Base-by-base conservation (phyloP, 2,329 filamentous ascomycete genomes). In the Pseudogymnoascus sp. region DNA sequence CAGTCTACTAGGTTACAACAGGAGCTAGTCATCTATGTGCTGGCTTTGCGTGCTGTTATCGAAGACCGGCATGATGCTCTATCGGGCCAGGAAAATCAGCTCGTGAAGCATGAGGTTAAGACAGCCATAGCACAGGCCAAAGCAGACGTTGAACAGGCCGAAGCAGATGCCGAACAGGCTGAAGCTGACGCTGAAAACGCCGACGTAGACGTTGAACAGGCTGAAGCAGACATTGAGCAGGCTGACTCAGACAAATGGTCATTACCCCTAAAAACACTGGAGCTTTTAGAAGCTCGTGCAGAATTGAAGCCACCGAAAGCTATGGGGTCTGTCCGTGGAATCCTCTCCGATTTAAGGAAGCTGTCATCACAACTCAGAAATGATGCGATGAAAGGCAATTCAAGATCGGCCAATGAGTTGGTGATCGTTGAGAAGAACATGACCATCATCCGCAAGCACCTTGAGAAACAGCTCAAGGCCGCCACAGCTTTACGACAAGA, bases 1-100 rank as follows among this genome's bases (percentile, higher is more conserved):
- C 84, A 90, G 33, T 96, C 93, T 0, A 91, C 92, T 0, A 90
- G 90, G 72, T 83, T 88, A 52, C 93, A 97, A 75, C 93, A 97
- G 65, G 86, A 95, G 71, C 83, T 97, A 42, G 90, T 93, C 74
- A 90, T 90, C 5, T 96, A 95, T 70, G 88, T 96, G 63, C 86
- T 92, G 71, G 86, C 84, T 7, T 78, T 97, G 28, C 83, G 91
- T 64, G 85, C 89, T 0, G 80, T 88, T 58, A 83, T 94, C 62
- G 87, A 90, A 5, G 92, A 97, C 74, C 86, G 93, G 11, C 85
- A 88, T 66, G 85, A 88, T 66, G 84, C 86, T 28, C 79, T 97
- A 14, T 89, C 88, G 1, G 93, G 93, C 0, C 82, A 91, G 64
- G 80, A 80, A n/a, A 95, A 94, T 67, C 79, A 83, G 33, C 83